Percentiles rank a stretch among this genome's conserved stretches.
Conservation (phyloP, 2,329 filamentous ascomycete genomes). For the Clarireedia monteithiana region DNA sequence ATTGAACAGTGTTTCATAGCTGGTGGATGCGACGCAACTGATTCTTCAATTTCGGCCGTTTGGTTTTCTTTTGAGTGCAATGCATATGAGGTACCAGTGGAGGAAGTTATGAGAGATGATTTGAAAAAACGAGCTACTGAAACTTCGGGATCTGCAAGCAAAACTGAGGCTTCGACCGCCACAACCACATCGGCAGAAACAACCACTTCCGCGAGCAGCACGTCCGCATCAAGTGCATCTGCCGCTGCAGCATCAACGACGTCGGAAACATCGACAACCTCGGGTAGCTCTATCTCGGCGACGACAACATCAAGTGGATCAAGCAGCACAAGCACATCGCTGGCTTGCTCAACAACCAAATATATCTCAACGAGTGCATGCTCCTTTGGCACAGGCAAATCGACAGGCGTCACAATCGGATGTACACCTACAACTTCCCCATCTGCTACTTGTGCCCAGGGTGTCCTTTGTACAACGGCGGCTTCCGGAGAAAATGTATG, state of each 20-base stretch:
- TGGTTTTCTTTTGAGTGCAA: constrained; percentile 18
- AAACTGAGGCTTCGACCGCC: not conserved
- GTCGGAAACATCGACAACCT: not conserved
- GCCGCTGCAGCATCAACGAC: not conserved
- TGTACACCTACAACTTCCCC: not conserved
- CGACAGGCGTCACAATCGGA: constrained; percentile 2
- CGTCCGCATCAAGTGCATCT: not conserved
- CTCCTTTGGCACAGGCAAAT: constrained; percentile 6
- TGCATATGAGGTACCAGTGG: not conserved
- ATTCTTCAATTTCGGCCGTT: constrained; percentile 15
- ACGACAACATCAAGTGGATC: constrained; percentile 2
- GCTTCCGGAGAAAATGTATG: not conserved
- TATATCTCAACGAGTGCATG: constrained; percentile 1
- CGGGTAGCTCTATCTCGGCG: not conserved
- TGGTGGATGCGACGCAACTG: constrained; percentile 17
- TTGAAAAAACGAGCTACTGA: constrained; percentile 14
- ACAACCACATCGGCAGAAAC: not conserved
- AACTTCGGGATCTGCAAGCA: not conserved
- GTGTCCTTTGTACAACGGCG: constrained; percentile 1
- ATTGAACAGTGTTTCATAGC: constrained; percentile 20
- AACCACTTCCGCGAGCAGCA: not conserved
- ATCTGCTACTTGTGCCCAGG: not conserved
- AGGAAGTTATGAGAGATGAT: constrained; percentile 11
- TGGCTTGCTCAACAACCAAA: constrained; percentile 5
- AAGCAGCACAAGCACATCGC: not conserved